Base-by-base conservation (phyloP, 768 basidiomycete genomes). In the Mycena venus region DNA sequence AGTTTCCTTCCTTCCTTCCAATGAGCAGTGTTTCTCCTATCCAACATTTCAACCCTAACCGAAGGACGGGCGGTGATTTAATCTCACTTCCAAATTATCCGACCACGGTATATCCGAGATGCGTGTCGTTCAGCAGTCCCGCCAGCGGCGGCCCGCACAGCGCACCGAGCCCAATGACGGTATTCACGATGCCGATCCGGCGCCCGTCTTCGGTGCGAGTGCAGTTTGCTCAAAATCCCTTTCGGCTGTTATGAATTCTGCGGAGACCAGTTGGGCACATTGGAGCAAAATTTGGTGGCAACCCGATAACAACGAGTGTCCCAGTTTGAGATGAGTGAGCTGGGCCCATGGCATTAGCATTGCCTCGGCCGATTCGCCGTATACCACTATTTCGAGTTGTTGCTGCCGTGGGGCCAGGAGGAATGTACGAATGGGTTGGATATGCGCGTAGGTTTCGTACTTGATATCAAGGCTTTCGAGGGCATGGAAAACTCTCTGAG, bases 391-490 rank as follows among this genome's bases (percentile, higher is more conserved):
- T 15, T 47, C 42, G 10, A 69, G 47, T 8, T 34, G 58, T 6
- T 17, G 68, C 15, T 61, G 68, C 17, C 25, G 31, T 17, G 58
- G 68, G n/a, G 68, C 68, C 4, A 58, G 32, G 44, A 27, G 60
- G 19, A 69, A 69, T 10, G 44, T 55, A 14, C 42, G 15, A 4
- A 69, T 23, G 17, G 68, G 32, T 49, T 32, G 25, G 12, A 7
- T 36, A 1, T 14, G 44, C n/a, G 34, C 58, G 15, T 60, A 49
- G 14, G 47, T 29, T 32, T 51, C 59, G 19, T 51, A 61, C 34
- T 29, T 6, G 2, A 60, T 27, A 34, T 61, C 34, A n/a, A 69
- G 68, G 47, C 59, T 51, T 51, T 69, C 68, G 8, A 69, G 58
- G 1, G 47, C 17, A 12, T 32, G 58, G 47, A 69, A 69, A 3